Base-by-base conservation (phyloP, 148 eudicot species). In the Suaeda aralocaspica region DNA sequence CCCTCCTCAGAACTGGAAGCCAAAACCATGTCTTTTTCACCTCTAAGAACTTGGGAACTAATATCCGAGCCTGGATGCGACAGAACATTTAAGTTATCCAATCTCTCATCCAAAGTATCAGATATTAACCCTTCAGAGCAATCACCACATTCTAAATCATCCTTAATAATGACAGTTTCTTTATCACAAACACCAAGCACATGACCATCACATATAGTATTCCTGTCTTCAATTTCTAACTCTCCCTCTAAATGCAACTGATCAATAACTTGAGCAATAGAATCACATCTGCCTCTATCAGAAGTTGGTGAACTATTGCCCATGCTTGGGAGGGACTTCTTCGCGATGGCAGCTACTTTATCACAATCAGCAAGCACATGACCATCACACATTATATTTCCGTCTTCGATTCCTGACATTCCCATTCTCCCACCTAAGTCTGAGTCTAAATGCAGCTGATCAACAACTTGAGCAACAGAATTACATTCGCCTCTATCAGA, bases 1-100 rank as follows among this genome's bases (percentile, higher is more conserved):
- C 44, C 31, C 7, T 55, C 39, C 56, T 60, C 73, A 3, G 26
- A 30, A 36, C 53, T 18, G 6, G 67, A 71, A 29, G 25, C 34
- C 49, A 42, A 48, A 33, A 34, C 73, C 33, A 33, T 24, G 11
- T 28, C 69, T 60, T 34, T 24, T 26, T 46, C 50, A 3, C 33
- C 67, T 26, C 28, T 28, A 45, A 48, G 52, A 19, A 26, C 51
- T 52, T 33, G 46, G 13, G 51, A 68, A 52, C 46, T 58, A 60
- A 52, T 68, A 64, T 62, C 76, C 73, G 55, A 68, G 26, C 63
- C 46, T 26, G 73, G 68, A 65, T 69, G 12, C 6, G 77, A 74
- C 42, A 62, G 66, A 0, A 69, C 69, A 55, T 56, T 60, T 59
- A 70, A 53, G 66, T 68, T 69, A 41, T 68, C 39, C 66, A 68